These are phyloP conservation scores for Vigna unguiculata DNA, from an alignment of 306 rosid genomes.

Conservation along the genomic window DNA sequence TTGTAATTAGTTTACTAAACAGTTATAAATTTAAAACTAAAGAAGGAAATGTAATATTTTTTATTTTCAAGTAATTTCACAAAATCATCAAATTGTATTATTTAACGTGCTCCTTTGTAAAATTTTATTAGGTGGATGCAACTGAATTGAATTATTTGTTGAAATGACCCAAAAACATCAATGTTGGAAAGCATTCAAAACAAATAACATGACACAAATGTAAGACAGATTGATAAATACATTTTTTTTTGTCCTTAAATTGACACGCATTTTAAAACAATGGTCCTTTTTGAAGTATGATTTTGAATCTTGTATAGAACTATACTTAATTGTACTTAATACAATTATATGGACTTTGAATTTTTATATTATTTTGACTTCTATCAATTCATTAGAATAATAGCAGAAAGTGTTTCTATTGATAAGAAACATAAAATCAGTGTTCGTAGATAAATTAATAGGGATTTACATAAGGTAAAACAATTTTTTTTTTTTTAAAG, in stretches of 20 bases:
- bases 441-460: not conserved
- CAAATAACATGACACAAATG: not conserved
- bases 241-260: not conserved
- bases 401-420: not conserved
- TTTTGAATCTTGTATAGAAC: too few relatives aligned
- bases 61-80: not conserved
- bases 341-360: too few relatives aligned
- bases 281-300: not conserved
- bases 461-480: not conserved
- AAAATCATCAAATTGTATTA: not conserved
- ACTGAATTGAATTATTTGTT: not conserved
- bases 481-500: too few relatives aligned
- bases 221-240: not conserved
- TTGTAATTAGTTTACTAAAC: not conserved
- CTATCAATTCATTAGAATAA: not conserved
- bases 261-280: not conserved
- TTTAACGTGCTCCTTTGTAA: not conserved
- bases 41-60: not conserved
- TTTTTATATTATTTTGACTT: not conserved
- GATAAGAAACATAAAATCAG: not conserved
- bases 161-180: not conserved
- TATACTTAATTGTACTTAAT: too few relatives aligned
- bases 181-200: not conserved
- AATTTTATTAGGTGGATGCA: not conserved
- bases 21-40: not conserved